Conservation (phyloP, 176 grass and related monocot species). For the Poa pratensis region DNA sequence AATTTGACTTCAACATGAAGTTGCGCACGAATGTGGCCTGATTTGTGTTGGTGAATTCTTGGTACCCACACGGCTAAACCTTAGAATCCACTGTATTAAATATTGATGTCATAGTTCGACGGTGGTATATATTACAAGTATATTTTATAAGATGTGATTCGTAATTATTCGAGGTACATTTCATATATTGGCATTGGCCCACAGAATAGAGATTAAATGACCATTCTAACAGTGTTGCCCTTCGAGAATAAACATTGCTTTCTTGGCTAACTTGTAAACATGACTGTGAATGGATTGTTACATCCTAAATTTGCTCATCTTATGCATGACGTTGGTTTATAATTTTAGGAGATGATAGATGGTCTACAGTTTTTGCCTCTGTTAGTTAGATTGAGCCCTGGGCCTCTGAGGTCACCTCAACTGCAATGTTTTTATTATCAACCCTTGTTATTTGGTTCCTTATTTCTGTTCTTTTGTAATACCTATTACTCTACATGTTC, state of each 20-base stretch:
- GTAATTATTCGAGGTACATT: neutral
- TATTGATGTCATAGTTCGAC: conserved; percentile 3
- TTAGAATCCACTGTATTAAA: neutral
- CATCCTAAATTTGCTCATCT: neutral
- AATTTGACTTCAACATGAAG: neutral
- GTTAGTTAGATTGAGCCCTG: conserved; percentile 6
- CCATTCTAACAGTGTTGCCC: conserved; percentile 3
- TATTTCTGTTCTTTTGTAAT: conserved; percentile 11
- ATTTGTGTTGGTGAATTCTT: conserved; percentile 14
- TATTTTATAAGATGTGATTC: conserved; percentile 25
- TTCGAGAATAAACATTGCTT: neutral
- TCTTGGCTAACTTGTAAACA: neutral
- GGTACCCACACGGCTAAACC: neutral
- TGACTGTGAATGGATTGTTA: conserved; percentile 17
- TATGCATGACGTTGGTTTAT: neutral
- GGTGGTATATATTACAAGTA: neutral
- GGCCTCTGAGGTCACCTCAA: conserved; percentile 18
- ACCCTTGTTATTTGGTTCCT: neutral
- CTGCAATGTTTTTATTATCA: neutral
- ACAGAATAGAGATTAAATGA: neutral
- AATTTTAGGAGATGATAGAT: conserved; percentile 14
- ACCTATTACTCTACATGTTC: neutral
- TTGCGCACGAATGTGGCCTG: neutral
- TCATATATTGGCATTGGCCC: conserved; percentile 17
- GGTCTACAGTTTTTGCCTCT: conserved; percentile 23